A percentile compares a stretch with the other conserved stretches of the same genome.
phyloP scores from a whole-genome alignment of 2,329 filamentous ascomycete genomes.

The Colletotrichum sp. region DNA sequence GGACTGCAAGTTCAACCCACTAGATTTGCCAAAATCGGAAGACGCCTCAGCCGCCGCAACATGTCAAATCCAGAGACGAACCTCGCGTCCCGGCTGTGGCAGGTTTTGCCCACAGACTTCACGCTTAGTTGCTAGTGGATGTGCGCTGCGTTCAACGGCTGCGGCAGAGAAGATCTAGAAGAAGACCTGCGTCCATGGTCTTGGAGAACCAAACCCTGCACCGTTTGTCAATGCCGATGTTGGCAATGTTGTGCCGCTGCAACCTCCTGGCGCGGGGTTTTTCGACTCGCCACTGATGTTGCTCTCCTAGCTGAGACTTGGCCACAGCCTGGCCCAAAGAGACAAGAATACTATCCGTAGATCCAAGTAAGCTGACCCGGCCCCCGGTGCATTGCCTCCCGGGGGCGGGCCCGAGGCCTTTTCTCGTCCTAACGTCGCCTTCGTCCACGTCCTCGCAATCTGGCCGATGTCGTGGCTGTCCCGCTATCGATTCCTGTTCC shows the following conservation, averaged over 20 bases:
- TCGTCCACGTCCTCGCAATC: background rate
- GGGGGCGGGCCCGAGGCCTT: background rate
- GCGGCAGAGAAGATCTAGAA: background rate
- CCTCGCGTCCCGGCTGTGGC: background rate
- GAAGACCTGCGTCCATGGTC: background rate
- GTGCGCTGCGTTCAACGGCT: background rate
- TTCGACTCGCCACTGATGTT: background rate
- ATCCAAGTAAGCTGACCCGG: background rate
- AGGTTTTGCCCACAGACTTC: background rate
- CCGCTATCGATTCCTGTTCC: background rate
- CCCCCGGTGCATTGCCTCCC: background rate
- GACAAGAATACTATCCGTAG: background rate
- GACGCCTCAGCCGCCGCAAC: background rate
- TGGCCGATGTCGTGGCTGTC: background rate
- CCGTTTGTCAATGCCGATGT: background rate
- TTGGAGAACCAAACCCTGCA: background rate
- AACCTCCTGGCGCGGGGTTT: background rate
- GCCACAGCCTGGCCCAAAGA: background rate
- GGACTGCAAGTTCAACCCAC: background rate
- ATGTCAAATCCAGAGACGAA: background rate
- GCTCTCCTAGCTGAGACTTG: background rate
- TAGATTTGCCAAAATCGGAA: background rate
- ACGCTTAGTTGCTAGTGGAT: background rate
- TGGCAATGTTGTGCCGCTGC: background rate
- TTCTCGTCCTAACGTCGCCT: background rate